Evolutionary conservation across 2,329 filamentous ascomycete species (phyloP).

Genomic region (Chrysoporthe puriensis): DNA sequence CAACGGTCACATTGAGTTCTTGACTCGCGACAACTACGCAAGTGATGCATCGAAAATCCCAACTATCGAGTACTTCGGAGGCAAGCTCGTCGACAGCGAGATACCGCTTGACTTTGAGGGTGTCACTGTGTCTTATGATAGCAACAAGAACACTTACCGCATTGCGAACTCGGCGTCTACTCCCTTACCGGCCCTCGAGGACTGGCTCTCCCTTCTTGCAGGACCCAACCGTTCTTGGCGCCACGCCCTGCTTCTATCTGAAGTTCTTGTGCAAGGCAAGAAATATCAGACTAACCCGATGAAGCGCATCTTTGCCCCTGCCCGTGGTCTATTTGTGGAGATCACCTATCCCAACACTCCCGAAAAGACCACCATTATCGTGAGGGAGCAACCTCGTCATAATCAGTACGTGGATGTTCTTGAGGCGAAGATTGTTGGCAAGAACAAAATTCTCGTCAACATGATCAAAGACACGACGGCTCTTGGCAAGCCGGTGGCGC

Average conservation of each 20-base stretch:
- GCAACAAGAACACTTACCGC: conserved; percentile 80
- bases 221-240: conserved; percentile 89
- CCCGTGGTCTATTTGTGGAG: conserved; percentile 86
- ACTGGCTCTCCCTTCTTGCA: conserved; percentile 87
- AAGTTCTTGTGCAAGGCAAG: conserved; percentile 92
- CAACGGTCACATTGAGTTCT: conserved; percentile 77
- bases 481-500: conserved; percentile 76
- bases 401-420: conserved; percentile 89
- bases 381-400: conserved; percentile 84
- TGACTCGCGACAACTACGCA: conserved; percentile 80
- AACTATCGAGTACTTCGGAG: conserved; percentile 92
- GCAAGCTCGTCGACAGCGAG: conserved; percentile 74
- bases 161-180: conserved; percentile 75
- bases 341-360: conserved; percentile 81
- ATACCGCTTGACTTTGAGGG: conserved; percentile 82
- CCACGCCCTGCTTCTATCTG: conserved; percentile 89
- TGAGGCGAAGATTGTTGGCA: conserved; percentile 74
- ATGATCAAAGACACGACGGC: conserved; percentile 93
- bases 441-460: conserved; percentile 83
- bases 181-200: conserved; percentile 75
- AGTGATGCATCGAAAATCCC: conserved; percentile 77
- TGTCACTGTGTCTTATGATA: conserved; percentile 79
- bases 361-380: conserved; percentile 79
- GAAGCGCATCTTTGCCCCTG: conserved; percentile 85
- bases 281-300: conserved; percentile 98